A percentile compares a stretch with the other conserved stretches of the same genome.
Conservation (phyloP, 768 basidiomycete species). For the Tephrocybe sp. region DNA sequence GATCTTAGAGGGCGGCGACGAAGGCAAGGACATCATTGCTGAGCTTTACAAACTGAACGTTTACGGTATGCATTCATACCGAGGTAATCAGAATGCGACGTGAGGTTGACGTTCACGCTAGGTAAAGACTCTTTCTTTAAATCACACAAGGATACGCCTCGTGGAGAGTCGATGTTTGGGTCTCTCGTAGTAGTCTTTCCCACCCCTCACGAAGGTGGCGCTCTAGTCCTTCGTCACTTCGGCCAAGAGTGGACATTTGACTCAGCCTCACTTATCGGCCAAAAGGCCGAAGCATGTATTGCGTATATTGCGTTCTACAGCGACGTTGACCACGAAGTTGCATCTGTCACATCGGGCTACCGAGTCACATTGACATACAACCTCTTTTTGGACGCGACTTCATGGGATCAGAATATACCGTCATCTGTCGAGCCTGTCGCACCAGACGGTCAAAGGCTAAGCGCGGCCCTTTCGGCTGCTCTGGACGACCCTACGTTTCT, state of each 20-base stretch:
- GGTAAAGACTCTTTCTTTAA: conserved; percentile 48
- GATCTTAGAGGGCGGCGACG: conserved; percentile 13
- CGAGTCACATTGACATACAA: conserved; percentile 43
- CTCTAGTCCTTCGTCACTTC: conserved; percentile 32
- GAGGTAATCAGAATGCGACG: not conserved
- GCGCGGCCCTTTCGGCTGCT: conserved; percentile 23
- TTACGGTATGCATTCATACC: conserved; percentile 30
- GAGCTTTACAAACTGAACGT: conserved; percentile 40
- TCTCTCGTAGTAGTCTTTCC: conserved; percentile 52
- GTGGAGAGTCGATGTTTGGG: conserved; percentile 43
- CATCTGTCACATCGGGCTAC: conserved; percentile 32
- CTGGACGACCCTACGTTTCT: conserved; percentile 33
- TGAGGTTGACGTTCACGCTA: conserved; percentile 11
- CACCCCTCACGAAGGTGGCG: conserved; percentile 44
- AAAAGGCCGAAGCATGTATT: conserved; percentile 22
- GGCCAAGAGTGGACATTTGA: conserved; percentile 37
- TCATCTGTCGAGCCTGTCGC: conserved; percentile 3
- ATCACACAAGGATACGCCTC: conserved; percentile 48
- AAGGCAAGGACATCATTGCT: conserved; percentile 11
- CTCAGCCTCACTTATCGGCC: conserved; percentile 8
- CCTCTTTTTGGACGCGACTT: conserved; percentile 26
- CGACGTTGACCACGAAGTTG: conserved; percentile 43
- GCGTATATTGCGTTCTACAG: conserved; percentile 35
- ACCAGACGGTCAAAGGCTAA: conserved; percentile 7
- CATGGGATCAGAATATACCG: not conserved